A percentile compares a stretch with the other conserved stretches of the same genome.
Conservation (phyloP, 768 basidiomycete genomes). For the Naganishia vishniacii region DNA sequence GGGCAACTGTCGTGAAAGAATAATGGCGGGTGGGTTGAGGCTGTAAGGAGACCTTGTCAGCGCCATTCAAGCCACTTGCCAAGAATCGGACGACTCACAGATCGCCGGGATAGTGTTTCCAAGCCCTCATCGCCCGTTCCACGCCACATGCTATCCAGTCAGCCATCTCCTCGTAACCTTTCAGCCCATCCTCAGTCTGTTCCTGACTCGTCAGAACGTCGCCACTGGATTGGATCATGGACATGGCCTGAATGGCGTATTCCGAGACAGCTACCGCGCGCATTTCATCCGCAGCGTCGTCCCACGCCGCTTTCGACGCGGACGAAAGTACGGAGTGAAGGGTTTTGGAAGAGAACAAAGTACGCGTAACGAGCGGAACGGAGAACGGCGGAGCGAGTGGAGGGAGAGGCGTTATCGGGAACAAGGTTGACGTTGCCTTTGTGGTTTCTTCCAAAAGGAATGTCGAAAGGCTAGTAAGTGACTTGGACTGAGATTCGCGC, state of each 20-base stretch:
- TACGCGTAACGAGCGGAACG: neutral
- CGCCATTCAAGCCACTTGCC: neutral
- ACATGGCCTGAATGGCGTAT: slow-evolving; percentile 34
- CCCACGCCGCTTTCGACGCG: slow-evolving; percentile 19
- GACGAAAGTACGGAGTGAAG: slow-evolving; percentile 27
- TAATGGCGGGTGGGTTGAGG: slow-evolving; percentile 41
- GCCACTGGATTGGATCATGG: slow-evolving; percentile 10
- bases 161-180: slow-evolving; percentile 42
- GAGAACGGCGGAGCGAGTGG: slow-evolving; percentile 36
- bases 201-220: slow-evolving; percentile 12
- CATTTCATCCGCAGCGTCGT: slow-evolving; percentile 39
- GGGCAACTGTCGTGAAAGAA: slow-evolving; percentile 46
- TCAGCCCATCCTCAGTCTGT: slow-evolving; percentile 32
- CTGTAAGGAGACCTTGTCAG: slow-evolving; percentile 23
- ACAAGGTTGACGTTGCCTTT: slow-evolving; percentile 30
- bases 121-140: slow-evolving; percentile 32
- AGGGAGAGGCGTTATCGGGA: slow-evolving; percentile 33
- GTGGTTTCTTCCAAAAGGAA: neutral
- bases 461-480: neutral
- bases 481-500: neutral
- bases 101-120: slow-evolving; percentile 34
- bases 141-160: slow-evolving; percentile 44
- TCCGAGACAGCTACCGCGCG: slow-evolving; percentile 42
- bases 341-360: slow-evolving; percentile 27
- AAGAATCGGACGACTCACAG: slow-evolving; percentile 30